Evolutionary conservation across 495 filamentous ascomycete species (phyloP).

Genomic region (Hypomontagnella monticulosa): DNA sequence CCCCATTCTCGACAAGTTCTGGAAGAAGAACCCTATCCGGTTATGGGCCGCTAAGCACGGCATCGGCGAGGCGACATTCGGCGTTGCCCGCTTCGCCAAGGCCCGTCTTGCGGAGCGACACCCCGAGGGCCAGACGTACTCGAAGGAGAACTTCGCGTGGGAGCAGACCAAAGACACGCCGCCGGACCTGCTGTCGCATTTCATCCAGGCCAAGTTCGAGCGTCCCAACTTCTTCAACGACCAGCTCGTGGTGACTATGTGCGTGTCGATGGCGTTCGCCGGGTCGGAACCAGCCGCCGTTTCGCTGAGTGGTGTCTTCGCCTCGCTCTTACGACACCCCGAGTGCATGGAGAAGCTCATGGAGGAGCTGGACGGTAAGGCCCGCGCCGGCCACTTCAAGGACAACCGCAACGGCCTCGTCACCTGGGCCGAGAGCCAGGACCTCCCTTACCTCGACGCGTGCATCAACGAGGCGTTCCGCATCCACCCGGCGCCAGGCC

Average conservation of each 20-base stretch:
- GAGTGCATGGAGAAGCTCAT: slow-evolving; percentile 52
- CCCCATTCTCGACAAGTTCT: slow-evolving; percentile 50
- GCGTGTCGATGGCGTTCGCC: slow-evolving; percentile 61
- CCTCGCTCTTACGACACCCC: slow-evolving; percentile 59
- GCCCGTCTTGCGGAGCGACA: slow-evolving; percentile 54
- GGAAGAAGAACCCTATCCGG: slow-evolving; percentile 32
- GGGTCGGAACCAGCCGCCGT: slow-evolving; percentile 68
- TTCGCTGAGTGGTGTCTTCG: slow-evolving; percentile 61
- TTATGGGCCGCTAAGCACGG: slow-evolving; percentile 55
- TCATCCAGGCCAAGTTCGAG: slow-evolving; percentile 55
- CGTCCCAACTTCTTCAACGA: slow-evolving; percentile 61
- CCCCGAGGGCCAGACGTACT: slow-evolving; percentile 5
- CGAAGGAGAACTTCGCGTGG: slow-evolving; percentile 32
- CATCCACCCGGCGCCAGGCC: slow-evolving; percentile 61
- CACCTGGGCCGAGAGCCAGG: slow-evolving; percentile 47
- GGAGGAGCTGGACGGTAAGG: slow-evolving; percentile 51
- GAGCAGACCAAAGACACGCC: slow-evolving; percentile 24
- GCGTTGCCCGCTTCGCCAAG: slow-evolving; percentile 56
- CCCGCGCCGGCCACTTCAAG: slow-evolving; percentile 48
- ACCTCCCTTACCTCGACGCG: slow-evolving; percentile 70
- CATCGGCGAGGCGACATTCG: slow-evolving; percentile 49
- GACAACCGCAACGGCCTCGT: slow-evolving; percentile 41
- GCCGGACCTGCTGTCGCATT: slow-evolving; percentile 20
- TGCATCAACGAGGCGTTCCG: slow-evolving; percentile 71
- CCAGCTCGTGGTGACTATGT: slow-evolving; percentile 60